Evolutionary conservation across 768 basidiomycete genomes (phyloP).

Genomic region (Tulasnella calospora): DNA sequence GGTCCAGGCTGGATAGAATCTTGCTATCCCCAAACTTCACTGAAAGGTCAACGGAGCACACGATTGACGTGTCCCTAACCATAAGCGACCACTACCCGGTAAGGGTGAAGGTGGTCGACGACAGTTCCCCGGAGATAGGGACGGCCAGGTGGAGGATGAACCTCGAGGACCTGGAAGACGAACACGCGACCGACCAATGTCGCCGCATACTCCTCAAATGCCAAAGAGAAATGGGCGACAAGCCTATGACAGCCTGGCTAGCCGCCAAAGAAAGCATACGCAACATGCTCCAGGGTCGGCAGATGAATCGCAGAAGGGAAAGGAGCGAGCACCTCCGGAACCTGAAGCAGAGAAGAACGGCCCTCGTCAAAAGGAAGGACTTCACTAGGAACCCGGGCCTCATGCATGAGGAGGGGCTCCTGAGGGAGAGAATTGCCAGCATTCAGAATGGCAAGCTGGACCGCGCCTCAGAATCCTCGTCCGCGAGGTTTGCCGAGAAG

Average conservation of each 20-base stretch:
- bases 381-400: not conserved
- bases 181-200: not conserved
- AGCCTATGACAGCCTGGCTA: not conserved
- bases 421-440: not conserved
- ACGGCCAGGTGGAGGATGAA: not conserved
- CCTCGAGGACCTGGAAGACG: not conserved
- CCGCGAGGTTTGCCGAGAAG: not conserved
- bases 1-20: not conserved
- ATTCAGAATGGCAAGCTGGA: not conserved
- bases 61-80: not conserved
- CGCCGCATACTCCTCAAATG: not conserved
- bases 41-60: too few species aligned
- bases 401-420: not conserved
- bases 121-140: not conserved
- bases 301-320: not conserved
- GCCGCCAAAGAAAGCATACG: not conserved
- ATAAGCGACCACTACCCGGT: not conserved
- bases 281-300: not conserved
- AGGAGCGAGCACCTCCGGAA: not conserved
- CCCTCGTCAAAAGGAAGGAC: not conserved
- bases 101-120: not conserved
- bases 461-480: not conserved
- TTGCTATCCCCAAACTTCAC: not conserved
- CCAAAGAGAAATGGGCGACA: not conserved
- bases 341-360: not conserved